Evolutionary conservation across 2,329 filamentous ascomycete genomes (phyloP).

Genomic region (Colletotrichum cuscutae): DNA sequence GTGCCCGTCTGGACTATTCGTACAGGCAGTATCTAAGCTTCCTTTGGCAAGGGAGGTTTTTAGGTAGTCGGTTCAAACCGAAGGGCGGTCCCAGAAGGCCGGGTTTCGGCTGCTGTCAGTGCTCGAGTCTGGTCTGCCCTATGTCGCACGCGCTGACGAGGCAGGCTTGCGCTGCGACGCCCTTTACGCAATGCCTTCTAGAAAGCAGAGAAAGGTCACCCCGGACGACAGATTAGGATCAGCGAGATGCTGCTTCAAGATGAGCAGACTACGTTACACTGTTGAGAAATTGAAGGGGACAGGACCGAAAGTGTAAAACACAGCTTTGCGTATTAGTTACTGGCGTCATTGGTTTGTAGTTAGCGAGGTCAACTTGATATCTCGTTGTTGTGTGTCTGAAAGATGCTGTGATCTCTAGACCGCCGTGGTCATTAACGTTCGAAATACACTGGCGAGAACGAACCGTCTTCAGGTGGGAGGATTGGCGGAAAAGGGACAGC

Average conservation of each 20-base stretch:
- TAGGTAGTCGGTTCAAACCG: constrained; percentile 20
- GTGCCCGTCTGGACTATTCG: constrained; percentile 17
- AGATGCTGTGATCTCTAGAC: neutral
- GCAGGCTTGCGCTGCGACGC: neutral
- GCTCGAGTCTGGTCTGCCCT: constrained; percentile 2
- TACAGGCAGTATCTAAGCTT: constrained; percentile 18
- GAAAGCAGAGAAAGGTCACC: constrained; percentile 11
- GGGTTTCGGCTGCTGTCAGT: constrained; percentile 14
- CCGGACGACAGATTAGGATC: constrained; percentile 26
- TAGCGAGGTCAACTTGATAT: neutral
- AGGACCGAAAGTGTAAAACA: constrained; percentile 12
- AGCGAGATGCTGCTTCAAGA: constrained; percentile 13
- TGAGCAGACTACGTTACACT: constrained; percentile 6
- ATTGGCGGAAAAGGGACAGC: constrained; percentile 13
- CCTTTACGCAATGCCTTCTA: neutral
- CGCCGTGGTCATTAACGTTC: neutral
- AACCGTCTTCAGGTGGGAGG: constrained; percentile 19
- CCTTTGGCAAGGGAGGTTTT: neutral
- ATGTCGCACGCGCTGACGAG: constrained; percentile 1
- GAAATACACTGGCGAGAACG: neutral
- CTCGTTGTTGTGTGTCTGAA: neutral
- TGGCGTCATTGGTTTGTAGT: neutral
- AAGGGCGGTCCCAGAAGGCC: constrained; percentile 5
- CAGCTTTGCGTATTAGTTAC: neutral
- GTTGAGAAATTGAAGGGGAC: constrained; percentile 19